phyloP scores from a whole-genome alignment of 2,329 filamentous ascomycete genomes.

The Microsporum canis region DNA sequence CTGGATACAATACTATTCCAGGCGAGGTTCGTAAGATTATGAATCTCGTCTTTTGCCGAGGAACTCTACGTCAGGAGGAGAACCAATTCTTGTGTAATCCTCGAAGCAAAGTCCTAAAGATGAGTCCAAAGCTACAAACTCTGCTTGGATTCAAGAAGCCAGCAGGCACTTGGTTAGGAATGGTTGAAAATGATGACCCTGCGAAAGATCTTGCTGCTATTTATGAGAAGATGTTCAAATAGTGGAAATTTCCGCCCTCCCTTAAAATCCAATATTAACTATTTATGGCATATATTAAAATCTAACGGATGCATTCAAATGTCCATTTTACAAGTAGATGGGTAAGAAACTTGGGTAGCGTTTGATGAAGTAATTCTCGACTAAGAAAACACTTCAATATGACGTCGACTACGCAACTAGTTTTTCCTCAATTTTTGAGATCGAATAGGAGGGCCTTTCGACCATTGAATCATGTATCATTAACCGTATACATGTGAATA shows the following conservation, averaged over 20 bases:
- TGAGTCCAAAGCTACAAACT: conserved; percentile 3
- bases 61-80: not conserved
- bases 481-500: no score
- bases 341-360: no score
- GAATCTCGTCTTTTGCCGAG: conserved; percentile 3
- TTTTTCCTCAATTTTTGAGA: no score
- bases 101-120: conserved; percentile 4
- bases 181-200: conserved; percentile 6
- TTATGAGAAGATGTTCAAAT: conserved; percentile 1
- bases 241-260: not conserved
- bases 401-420: no score
- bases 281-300: no score
- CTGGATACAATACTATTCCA: conserved; percentile 3
- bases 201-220: conserved; percentile 3
- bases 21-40: conserved; percentile 2
- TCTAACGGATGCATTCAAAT: no score
- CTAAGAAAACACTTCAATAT: no score
- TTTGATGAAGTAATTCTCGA: no score
- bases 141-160: conserved; percentile 5
- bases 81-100: conserved; percentile 5
- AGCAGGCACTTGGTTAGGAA: conserved; percentile 2
- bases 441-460: no score
- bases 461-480: no score
- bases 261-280: no score
- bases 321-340: no score